Percentiles rank a stretch among this genome's conserved stretches.
phyloP scores from a whole-genome alignment of 768 basidiomycete species.

The Collybia sordida region DNA sequence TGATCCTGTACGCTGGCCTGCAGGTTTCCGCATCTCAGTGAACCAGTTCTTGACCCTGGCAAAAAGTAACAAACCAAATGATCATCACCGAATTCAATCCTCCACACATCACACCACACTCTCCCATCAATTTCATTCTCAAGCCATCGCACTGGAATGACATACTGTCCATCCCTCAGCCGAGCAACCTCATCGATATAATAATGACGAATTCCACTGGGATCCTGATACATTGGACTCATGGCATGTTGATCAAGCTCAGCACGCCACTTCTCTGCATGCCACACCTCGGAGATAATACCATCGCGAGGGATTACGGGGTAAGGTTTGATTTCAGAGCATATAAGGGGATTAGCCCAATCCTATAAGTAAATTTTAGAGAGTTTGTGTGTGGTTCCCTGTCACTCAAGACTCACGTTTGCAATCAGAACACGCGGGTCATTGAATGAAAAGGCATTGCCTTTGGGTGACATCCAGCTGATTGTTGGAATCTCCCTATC shows the following conservation, averaged over 20 bases:
- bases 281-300: slow-evolving; percentile 29
- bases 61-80: background rate
- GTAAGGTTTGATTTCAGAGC: slow-evolving; percentile 24
- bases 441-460: slow-evolving; percentile 30
- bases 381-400: background rate
- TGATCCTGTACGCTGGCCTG: slow-evolving; percentile 7
- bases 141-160: slow-evolving; percentile 24
- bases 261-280: slow-evolving; percentile 25
- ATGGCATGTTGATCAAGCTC: slow-evolving; percentile 19
- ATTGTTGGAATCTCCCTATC: slow-evolving; percentile 22
- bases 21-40: too few relatives aligned
- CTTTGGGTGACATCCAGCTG: slow-evolving; percentile 19
- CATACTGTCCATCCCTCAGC: slow-evolving; percentile 10
- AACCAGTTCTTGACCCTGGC: too few relatives aligned
- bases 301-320: slow-evolving; percentile 24
- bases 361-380: slow-evolving; percentile 17
- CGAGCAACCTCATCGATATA: slow-evolving; percentile 22
- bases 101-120: slow-evolving; percentile 1
- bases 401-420: slow-evolving; percentile 16
- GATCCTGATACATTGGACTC: slow-evolving; percentile 26
- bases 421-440: slow-evolving; percentile 22
- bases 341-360: slow-evolving; percentile 27
- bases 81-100: background rate
- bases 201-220: slow-evolving; percentile 16
- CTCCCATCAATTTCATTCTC: slow-evolving; percentile 14